Evolutionary conservation across 345 rosid genomes (phyloP), one percentile per base, ranked within the genome.

Genomic region (Eucalyptus melliodora): DNA sequence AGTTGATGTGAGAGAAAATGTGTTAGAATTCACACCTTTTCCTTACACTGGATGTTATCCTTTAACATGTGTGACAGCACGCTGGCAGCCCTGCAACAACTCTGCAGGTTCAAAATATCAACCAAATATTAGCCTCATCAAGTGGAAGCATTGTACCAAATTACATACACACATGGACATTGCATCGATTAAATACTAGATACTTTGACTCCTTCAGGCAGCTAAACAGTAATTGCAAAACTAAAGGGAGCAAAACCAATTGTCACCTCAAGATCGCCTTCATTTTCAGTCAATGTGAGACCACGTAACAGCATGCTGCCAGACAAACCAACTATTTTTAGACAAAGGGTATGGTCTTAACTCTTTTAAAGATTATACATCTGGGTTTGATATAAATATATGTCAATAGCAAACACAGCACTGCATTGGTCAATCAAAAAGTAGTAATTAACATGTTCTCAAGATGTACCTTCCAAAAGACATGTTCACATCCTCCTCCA

Each of bases 81-180:
- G 92, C 98, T 97, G 56, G 99, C 99, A 93, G 99, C 98, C 92
- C 99, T 94, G 95, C 98, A 94, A 93, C 98, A 97, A 89, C 93
- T 95, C 99, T 98, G 95, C 89, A 91, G 53, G 87, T 90, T 92
- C 81, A 92, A 91, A 91, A 51, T 56, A 90, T 86, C 34, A 85
- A 51, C 55, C 50, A 12, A 42, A 40, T 11, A 45, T 34, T 62
- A 62, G 37, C 47, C 87, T 53, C 42, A 51, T 6, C 55, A 50
- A 50, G 55, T 17, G 65, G 31, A 86, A 30, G 87, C 65, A 50
- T 51, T 31, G 65, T 24, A 51, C 55, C 62, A 51, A 31, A 31
- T 86, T 40, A 56, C 60, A 86, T 16, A 44, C 34, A 6, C 27
- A 51, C 30, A 86, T 19, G 82, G 45, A 85, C 23, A 16, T 7